Evolutionary conservation across 2,329 filamentous ascomycete genomes (phyloP), one percentile per base, ranked within the genome.

Genomic region (Dothiorella sarmentorum): DNA sequence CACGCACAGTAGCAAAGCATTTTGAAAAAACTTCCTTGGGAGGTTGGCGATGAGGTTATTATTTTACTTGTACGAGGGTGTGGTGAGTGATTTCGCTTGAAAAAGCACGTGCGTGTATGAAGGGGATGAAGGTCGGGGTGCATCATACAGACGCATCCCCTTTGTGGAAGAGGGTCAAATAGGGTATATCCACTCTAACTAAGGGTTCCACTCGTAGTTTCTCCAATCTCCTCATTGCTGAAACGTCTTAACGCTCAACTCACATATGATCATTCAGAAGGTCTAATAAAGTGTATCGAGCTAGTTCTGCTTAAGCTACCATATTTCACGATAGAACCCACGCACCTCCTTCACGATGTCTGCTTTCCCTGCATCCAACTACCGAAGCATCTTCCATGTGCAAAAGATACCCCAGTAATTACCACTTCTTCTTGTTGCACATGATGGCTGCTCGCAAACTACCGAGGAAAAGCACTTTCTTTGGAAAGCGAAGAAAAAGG

Each of bases 401-500:
- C 15, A 38, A 27, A 7, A 27, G 22, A 27, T 40, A 20, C 49
- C 20, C 49, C 49, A 17, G 49, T 24, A 53, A 53, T 53, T 53
- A 53, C 49, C 49, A 18, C 35, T 13, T 40, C 17, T 31, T 35
- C 35, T 31, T 31, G 9, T 24, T 17, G 49, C 33, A 29, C 37
- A 35, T 37, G 35, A 53, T 37, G 22, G 24, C 35, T 53, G 22
- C 35, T 40, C 49, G 49, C 24, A 27, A 53, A 40, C 49, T 53
- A 53, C 49, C 29, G 40, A 7, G 24, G 43, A 40, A 49, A 53
- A 53, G 49, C 49, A 53, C 49, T 53, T 40, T 53, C 49, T 53
- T 38, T 37, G 33, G 35, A 58, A 51, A 51, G 29, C 18, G 22
- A 43, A 18, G n/a, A 29, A 22, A 40, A 58, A 51, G 31, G 35